phyloP scores from a whole-genome alignment of 1,284 basidiomycete species.

The Papiliotrema flavescens region DNA sequence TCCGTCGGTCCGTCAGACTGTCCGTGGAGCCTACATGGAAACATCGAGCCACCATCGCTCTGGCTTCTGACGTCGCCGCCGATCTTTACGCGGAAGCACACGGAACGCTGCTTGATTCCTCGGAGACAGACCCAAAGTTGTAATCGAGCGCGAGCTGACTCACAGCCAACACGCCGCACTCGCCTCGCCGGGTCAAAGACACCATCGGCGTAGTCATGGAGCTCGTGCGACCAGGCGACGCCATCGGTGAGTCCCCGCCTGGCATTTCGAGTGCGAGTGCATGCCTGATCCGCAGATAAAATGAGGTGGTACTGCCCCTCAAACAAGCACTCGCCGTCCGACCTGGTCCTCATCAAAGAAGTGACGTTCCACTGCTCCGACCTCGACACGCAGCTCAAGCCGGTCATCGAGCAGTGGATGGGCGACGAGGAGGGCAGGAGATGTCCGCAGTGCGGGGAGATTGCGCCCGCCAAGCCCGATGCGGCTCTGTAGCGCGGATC shows the following conservation, averaged over 20 bases:
- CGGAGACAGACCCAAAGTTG: too few relatives aligned
- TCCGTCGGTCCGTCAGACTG: too few relatives aligned
- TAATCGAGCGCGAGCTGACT: too few relatives aligned
- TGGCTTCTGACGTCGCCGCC: too few relatives aligned
- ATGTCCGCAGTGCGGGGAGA: constrained; percentile 65
- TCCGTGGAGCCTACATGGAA: too few relatives aligned
- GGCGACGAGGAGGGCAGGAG: constrained; percentile 59
- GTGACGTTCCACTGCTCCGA: constrained; percentile 85
- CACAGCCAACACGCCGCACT: constrained; percentile 88
- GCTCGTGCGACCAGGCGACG: constrained; percentile 66
- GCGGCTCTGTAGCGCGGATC: constrained; percentile 1
- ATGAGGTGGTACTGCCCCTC: constrained; percentile 89
- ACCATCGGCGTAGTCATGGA: constrained; percentile 95
- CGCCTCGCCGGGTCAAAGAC: constrained; percentile 83
- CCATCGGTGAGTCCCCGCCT: constrained; percentile 50
- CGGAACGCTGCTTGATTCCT: too few relatives aligned
- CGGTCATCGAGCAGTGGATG: constrained; percentile 78
- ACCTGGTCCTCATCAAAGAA: constrained; percentile 80
- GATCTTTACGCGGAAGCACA: too few relatives aligned
- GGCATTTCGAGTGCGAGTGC: too few relatives aligned
- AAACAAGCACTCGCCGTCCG: constrained; percentile 57
- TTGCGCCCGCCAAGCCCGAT: constrained; percentile 53
- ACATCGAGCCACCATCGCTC: too few relatives aligned
- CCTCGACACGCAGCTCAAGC: constrained; percentile 89
- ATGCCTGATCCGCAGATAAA: constrained; percentile 58